Conservation (phyloP, 768 basidiomycete species). For the Goffeauzyma gilvescens region DNA sequence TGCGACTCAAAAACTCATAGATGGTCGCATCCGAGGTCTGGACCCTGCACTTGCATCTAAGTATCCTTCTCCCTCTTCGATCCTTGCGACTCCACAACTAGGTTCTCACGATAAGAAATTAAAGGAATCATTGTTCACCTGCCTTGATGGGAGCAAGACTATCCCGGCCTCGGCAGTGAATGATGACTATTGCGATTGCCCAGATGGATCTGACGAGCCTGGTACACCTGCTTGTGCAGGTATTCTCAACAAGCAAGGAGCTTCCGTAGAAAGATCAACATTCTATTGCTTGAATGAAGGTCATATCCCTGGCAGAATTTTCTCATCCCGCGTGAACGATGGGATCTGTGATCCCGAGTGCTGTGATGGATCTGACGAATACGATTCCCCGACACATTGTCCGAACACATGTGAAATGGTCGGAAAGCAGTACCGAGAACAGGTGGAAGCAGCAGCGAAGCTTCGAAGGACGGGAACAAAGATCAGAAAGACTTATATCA, state of each 20-base stretch:
- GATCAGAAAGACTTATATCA: conserved; percentile 71
- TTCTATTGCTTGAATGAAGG: conserved; percentile 81
- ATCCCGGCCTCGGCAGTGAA: conserved; percentile 69
- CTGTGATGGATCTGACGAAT: conserved; percentile 90
- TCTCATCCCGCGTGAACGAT: conserved; percentile 68
- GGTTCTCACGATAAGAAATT: too few species aligned
- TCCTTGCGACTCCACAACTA: too few species aligned
- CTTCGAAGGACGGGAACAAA: conserved; percentile 71
- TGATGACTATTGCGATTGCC: conserved; percentile 87
- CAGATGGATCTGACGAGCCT: conserved; percentile 88
- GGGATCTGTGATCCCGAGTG: conserved; percentile 84
- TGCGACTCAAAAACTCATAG: too few species aligned
- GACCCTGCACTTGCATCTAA: too few species aligned
- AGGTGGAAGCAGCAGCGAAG: conserved; percentile 55
- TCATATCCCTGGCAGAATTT: conserved; percentile 61
- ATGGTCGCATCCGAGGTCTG: too few species aligned
- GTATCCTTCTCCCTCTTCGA: too few species aligned
- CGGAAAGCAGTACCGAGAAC: conserved; percentile 50
- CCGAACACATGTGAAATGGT: conserved; percentile 55
- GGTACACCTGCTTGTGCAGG: conserved; percentile 36
- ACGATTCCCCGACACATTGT: conserved; percentile 46
- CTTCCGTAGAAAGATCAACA: conserved; percentile 40
- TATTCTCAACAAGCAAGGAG: neutral
- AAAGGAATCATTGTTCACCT: conserved; percentile 28
- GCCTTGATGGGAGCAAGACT: conserved; percentile 58